These are phyloP conservation scores for Torulaspora indica DNA, from an alignment of 805 yeast genomes.

Conservation along the genomic window DNA sequence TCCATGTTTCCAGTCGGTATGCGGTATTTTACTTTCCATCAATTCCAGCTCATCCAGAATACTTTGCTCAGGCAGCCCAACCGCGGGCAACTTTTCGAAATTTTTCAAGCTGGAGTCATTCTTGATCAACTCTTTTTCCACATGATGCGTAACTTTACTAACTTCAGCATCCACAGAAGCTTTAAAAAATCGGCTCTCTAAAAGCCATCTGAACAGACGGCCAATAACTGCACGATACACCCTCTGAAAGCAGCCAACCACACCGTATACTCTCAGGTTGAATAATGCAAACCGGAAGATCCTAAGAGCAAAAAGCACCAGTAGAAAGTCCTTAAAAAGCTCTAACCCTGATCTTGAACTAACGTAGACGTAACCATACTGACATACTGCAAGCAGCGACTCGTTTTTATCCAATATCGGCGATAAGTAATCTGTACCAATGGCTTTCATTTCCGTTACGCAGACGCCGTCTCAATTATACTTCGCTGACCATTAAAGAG, in stretches of 20 bases:
- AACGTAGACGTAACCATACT: neutral
- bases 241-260: slow-evolving; percentile 29
- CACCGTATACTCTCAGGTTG: slow-evolving; percentile 40
- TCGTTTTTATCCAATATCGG: neutral
- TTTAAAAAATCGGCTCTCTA: slow-evolving; percentile 50
- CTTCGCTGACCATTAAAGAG: neutral
- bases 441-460: neutral
- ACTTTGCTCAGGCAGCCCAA: slow-evolving; percentile 48
- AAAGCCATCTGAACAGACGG: slow-evolving; percentile 32
- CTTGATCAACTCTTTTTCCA: slow-evolving; percentile 57
- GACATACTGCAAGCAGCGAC: neutral
- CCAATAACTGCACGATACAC: slow-evolving; percentile 22
- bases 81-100: slow-evolving; percentile 50
- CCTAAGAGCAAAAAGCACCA: slow-evolving; percentile 18
- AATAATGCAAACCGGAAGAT: slow-evolving; percentile 7
- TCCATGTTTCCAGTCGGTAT: slow-evolving; percentile 80
- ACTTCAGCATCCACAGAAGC: slow-evolving; percentile 60
- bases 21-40: slow-evolving; percentile 45
- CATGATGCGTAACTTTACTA: slow-evolving; percentile 38
- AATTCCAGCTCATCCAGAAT: slow-evolving; percentile 51
- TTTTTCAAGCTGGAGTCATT: slow-evolving; percentile 45
- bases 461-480: neutral
- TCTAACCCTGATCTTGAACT: slow-evolving; percentile 10
- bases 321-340: slow-evolving; percentile 26
- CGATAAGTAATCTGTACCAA: neutral